Evolutionary conservation across 2,329 filamentous ascomycete genomes (phyloP), one percentile per base, ranked within the genome.

Genomic region (Stachybotrys echinatus): DNA sequence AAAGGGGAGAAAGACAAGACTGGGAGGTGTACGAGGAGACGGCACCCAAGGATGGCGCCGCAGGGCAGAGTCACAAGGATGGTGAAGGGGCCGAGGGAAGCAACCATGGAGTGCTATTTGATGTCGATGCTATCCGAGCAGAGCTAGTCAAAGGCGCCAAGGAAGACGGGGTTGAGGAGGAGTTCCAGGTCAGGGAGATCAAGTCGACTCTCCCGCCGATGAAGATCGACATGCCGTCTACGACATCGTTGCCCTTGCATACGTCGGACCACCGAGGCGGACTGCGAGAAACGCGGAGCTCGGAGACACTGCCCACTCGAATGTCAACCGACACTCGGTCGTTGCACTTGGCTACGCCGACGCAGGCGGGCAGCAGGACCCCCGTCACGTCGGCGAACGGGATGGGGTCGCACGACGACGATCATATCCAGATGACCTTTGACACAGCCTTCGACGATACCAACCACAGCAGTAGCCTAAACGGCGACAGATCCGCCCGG

Each of bases 11-110:
- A 63, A 92, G 91, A 70, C 90, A 91, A 62, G 88, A 89, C 49
- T 96, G 92, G 92, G 92, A 97, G 67, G 90, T 90, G 8, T 96
- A 96, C 65, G 87, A 96, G 63, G 88, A 95, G 53, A 73, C 71
- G 18, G 67, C 65, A 6, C 56, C 54, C 42, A 81, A 80, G 61
- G 62, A 54, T 17, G 53, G 44, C 40, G 57, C 64, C 40, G 57
- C 53, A 20, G 53, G 65, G 22, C 63, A 62, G 21, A 65, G 66
- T 39, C 72, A 71, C 50, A 71, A 70, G 10, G 27, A 34, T 14
- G 27, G 27, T 14, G 27, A 34, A 8, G 27, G 27, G 10, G 74
- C 74, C 52, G 69, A 74, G 8, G 73, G 74, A 5, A 77, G 68
- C 50, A 84, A 81, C 58, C 73, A 74, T 40, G 80, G 81, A 31